phyloP scores from a whole-genome alignment of 441 rosid species.

The Brassica hybrid region DNA sequence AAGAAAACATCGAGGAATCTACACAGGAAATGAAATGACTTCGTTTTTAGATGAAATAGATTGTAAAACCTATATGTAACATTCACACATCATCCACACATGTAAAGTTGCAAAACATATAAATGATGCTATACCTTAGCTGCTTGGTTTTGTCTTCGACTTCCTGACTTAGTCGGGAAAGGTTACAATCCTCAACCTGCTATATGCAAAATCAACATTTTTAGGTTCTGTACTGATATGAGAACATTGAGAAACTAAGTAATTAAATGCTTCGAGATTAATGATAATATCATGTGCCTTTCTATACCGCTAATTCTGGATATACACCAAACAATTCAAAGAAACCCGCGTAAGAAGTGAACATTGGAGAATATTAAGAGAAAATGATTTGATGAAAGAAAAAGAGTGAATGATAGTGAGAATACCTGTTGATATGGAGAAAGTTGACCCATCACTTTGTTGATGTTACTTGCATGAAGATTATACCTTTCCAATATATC shows the following conservation, averaged over 20 bases:
- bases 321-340: not conserved
- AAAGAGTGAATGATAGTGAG: not conserved
- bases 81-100: slow-evolving; percentile 4
- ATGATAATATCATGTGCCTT: not conserved
- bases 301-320: not conserved
- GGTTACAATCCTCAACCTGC: slow-evolving; percentile 63
- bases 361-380: not conserved
- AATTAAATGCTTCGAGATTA: not conserved
- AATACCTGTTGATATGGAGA: slow-evolving; percentile 69
- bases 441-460: slow-evolving; percentile 68
- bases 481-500: slow-evolving; percentile 72
- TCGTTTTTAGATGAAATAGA: slow-evolving; percentile 1
- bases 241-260: not conserved
- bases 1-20: not conserved
- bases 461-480: slow-evolving; percentile 78
- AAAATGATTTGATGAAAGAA: not conserved
- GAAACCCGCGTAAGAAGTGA: not conserved
- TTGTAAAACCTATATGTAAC: not conserved
- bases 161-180: slow-evolving; percentile 64
- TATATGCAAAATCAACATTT: slow-evolving; percentile 33
- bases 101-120: slow-evolving; percentile 7
- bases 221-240: not conserved
- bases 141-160: slow-evolving; percentile 69
- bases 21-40: not conserved
- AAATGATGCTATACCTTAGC: slow-evolving; percentile 56